Percentiles rank a stretch among this genome's conserved stretches.
Evolutionary conservation across 768 basidiomycete species (phyloP).

Genomic region (Auricularia cornea): DNA sequence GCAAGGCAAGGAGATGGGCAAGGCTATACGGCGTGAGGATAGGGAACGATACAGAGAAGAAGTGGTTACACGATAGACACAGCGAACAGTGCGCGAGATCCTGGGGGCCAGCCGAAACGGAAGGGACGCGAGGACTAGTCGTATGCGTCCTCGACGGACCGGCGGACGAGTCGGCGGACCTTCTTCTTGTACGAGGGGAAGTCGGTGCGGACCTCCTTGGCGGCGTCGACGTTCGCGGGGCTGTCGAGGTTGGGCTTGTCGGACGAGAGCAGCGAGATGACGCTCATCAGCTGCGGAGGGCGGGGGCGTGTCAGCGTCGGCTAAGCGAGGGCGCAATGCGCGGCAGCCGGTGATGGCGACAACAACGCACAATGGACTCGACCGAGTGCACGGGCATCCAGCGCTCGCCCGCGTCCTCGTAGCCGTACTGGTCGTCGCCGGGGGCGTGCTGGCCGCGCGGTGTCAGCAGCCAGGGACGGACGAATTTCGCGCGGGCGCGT

Average conservation of each 20-base stretch:
- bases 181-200: slow-evolving; percentile 86
- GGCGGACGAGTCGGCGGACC: slow-evolving; percentile 79
- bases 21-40: background rate
- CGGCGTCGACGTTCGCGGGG: slow-evolving; percentile 94
- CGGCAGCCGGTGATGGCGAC: too few relatives aligned
- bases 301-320: background rate
- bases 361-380: slow-evolving; percentile 75
- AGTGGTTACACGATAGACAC: background rate
- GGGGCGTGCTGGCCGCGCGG: slow-evolving; percentile 66
- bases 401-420: slow-evolving; percentile 92
- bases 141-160: slow-evolving; percentile 82
- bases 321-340: too few relatives aligned
- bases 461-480: slow-evolving; percentile 3
- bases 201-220: slow-evolving; percentile 73
- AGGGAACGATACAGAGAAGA: background rate
- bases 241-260: slow-evolving; percentile 88
- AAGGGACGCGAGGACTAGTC: slow-evolving; percentile 32
- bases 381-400: slow-evolving; percentile 98
- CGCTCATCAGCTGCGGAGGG: slow-evolving; percentile 70
- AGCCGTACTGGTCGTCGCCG: slow-evolving; percentile 90
- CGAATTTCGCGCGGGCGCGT: background rate
- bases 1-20: background rate
- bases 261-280: slow-evolving; percentile 90
- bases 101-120: background rate
- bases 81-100: background rate